Base-by-base conservation (phyloP, 345 rosid genomes). In the Microcos paniculata region DNA sequence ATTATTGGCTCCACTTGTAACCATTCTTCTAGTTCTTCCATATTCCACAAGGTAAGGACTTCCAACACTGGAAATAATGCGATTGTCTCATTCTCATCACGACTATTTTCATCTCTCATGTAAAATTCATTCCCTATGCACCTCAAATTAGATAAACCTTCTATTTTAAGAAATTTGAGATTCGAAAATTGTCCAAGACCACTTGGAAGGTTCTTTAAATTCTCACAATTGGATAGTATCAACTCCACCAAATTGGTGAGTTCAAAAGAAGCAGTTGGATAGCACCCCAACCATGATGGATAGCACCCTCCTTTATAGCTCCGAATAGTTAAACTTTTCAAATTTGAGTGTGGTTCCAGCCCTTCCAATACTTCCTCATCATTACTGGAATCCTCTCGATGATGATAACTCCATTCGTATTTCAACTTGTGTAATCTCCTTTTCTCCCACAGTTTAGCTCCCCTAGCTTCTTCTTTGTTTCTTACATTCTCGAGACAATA, bases 341-440 rank as follows among this genome's bases (percentile, higher is more conserved):
- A 38, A 26, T 57, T 51, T n/a, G 73, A 70, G 46, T 70, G 61
- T 49, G 73, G 73, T 8, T 51, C 35, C 40, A 70, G 16, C 13
- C 74, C 72, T 57, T 79, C 77, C n/a, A 79, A 35, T 2, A 79
- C 82, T 58, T 62, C 78, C 35, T 68, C 73, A 23, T 62, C 67
- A 12, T 79, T 51, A 2, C 5, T 2, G 38, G 38, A 35, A 35
- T 35, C 5, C 38, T 35, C 38, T 35, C 5, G 38, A 2, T 2
- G 5, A 2, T 5, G 38, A 5, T 35, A 2, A 5, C 38, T 35
- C 38, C 38, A 35, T 5, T 35, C 38, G 38, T 35, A 35, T 35
- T 35, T 35, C 30, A 70, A 70, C 21, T 14, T 46, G 18, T 11
- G 9, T 16, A 79, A 28, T 10, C 63, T 38, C 26, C 28, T 64